Conservation (phyloP, 768 basidiomycete genomes). For the Tephrocybe rancida region DNA sequence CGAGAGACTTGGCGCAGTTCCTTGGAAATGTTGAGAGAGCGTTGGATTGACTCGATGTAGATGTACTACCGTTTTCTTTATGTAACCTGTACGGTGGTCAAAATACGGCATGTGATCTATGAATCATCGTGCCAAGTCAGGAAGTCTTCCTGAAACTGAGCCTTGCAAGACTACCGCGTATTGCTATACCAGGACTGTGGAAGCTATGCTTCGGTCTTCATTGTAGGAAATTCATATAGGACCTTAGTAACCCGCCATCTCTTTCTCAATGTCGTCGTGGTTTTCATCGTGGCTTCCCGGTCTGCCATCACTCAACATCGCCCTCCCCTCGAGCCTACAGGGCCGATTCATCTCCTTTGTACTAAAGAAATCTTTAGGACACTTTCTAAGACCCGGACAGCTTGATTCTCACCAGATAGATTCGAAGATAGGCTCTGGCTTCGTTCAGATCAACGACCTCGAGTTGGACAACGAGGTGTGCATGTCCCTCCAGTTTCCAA, state of each 20-base stretch:
- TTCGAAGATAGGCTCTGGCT: slow-evolving; percentile 90
- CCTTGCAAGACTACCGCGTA: too few species aligned
- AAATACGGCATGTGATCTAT: neutral
- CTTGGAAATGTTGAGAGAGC: slow-evolving; percentile 21
- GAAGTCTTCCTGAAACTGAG: too few species aligned
- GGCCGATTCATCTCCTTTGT: slow-evolving; percentile 88
- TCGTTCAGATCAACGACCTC: slow-evolving; percentile 83
- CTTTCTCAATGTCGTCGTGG: slow-evolving; percentile 52
- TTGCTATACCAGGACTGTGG: too few species aligned
- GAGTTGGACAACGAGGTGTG: slow-evolving; percentile 77
- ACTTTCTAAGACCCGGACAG: slow-evolving; percentile 87
- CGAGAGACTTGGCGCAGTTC: slow-evolving; percentile 43
- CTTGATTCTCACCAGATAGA: slow-evolving; percentile 87
- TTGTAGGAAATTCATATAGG: neutral
- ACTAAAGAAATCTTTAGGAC: slow-evolving; percentile 81
- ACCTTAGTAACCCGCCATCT: neutral
- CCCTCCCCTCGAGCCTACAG: slow-evolving; percentile 75
- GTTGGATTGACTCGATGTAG: neutral
- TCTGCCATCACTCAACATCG: slow-evolving; percentile 66
- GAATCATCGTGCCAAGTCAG: too few species aligned
- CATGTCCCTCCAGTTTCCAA: slow-evolving; percentile 12
- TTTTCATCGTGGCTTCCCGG: slow-evolving; percentile 61
- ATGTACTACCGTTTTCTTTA: too few species aligned
- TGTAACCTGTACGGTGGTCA: too few species aligned
- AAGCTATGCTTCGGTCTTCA: neutral